Percentiles rank a stretch among this genome's conserved stretches.
These are phyloP conservation scores for Ilex aquifolium DNA, from an alignment of 257 asterid genomes.

Conservation along the genomic window DNA sequence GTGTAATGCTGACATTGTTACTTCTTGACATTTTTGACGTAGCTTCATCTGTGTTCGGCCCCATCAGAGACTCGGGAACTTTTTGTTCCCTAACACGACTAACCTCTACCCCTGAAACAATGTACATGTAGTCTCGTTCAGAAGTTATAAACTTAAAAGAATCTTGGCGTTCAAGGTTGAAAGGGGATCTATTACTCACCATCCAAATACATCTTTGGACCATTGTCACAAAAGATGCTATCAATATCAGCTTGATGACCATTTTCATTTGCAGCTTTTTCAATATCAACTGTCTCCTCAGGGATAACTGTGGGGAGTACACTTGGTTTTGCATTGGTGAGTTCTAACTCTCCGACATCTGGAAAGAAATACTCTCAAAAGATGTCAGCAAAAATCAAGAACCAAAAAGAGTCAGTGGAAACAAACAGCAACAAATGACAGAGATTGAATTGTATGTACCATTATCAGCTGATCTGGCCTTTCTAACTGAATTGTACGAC, in stretches of 20 bases:
- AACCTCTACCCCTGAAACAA: conserved; percentile 30
- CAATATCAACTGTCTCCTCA: conserved; percentile 32
- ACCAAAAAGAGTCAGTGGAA: too few relatives aligned
- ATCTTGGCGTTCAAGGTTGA: conserved; percentile 5
- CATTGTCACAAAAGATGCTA: conserved; percentile 27
- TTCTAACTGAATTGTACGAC: conserved; percentile 42
- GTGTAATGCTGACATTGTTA: conserved; percentile 20
- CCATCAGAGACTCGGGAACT: conserved; percentile 26
- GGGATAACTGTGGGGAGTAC: conserved; percentile 27
- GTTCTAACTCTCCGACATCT: conserved; percentile 48
- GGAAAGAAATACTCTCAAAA: neutral
- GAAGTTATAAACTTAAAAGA: conserved; percentile 5
- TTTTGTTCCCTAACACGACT: conserved; percentile 26
- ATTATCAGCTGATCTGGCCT: conserved; percentile 50
- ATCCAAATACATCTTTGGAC: conserved; percentile 25
- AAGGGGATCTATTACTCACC: conserved; percentile 18
- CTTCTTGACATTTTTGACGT: conserved; percentile 11
- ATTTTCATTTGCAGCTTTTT: conserved; percentile 24
- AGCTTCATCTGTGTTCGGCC: conserved; percentile 15
- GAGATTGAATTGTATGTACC: too few relatives aligned
- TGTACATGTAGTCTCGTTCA: conserved; percentile 10
- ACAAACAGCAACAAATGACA: too few relatives aligned
- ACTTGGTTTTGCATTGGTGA: conserved; percentile 29
- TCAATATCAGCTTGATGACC: conserved; percentile 24
- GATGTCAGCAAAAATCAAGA: neutral